A percentile compares a stretch with the other conserved stretches of the same genome.
Evolutionary conservation across 441 rosid genomes (phyloP).

Genomic region (California macrophylla): DNA sequence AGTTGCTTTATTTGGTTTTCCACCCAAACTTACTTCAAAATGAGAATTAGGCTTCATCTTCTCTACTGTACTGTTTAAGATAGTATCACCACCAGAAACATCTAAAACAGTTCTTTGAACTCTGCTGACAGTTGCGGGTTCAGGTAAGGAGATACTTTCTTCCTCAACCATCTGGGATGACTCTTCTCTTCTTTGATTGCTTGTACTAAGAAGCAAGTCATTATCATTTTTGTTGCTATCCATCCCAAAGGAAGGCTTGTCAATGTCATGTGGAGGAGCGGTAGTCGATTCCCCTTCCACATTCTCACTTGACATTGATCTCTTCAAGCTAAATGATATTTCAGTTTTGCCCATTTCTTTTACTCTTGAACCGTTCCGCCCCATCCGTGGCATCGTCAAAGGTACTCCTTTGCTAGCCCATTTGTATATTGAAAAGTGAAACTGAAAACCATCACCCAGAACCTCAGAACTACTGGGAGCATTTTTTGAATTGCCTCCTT

Average conservation of each 20-base stretch:
- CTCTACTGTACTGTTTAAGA: constrained; percentile 14
- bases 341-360: constrained; percentile 35
- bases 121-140: constrained; percentile 9
- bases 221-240: constrained; percentile 18
- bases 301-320: constrained; percentile 25
- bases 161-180: constrained; percentile 16
- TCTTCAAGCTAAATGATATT: constrained; percentile 26
- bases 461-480: constrained; percentile 23
- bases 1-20: constrained; percentile 17
- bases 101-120: constrained; percentile 20
- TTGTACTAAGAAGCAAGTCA: constrained; percentile 5
- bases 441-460: constrained; percentile 26
- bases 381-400: constrained; percentile 33
- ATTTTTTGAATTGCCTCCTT: constrained; percentile 15
- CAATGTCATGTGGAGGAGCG: constrained; percentile 9
- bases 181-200: constrained; percentile 18
- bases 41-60: constrained; percentile 19
- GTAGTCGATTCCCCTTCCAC: constrained; percentile 10
- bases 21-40: constrained; percentile 17
- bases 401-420: constrained; percentile 83
- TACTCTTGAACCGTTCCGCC: constrained; percentile 30
- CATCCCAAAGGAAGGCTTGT: constrained; percentile 15
- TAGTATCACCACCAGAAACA: constrained; percentile 6
- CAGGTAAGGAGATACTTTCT: constrained; percentile 6
- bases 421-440: constrained; percentile 89